Percentiles rank a stretch among this genome's conserved stretches.
These are phyloP conservation scores for Penicillium subrubescens DNA, from an alignment of 495 filamentous ascomycete genomes.

Conservation along the genomic window DNA sequence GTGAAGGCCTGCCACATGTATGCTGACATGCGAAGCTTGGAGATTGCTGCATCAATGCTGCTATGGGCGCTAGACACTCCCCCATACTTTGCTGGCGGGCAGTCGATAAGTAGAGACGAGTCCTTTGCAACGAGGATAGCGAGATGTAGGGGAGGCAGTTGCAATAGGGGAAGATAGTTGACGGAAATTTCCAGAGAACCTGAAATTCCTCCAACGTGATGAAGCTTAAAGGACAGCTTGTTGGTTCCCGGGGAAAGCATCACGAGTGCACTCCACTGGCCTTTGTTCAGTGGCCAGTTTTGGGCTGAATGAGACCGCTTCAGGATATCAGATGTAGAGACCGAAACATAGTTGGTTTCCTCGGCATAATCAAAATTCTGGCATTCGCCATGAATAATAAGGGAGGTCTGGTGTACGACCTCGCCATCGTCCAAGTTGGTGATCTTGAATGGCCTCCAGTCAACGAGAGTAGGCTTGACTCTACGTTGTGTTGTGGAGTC, in stretches of 20 bases:
- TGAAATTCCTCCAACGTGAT: neutral
- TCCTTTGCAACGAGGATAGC: constrained; percentile 51
- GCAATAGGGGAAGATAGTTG: constrained; percentile 32
- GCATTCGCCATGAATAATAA: constrained; percentile 14
- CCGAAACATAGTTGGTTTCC: constrained; percentile 4
- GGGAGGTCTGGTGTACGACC: constrained; percentile 17
- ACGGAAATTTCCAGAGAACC: constrained; percentile 16
- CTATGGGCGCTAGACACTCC: constrained; percentile 38
- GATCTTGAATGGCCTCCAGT: constrained; percentile 14
- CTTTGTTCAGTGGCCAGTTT: constrained; percentile 20
- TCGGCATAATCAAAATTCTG: neutral
- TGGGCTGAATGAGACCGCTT: neutral
- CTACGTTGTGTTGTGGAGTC: neutral
- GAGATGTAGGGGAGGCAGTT: constrained; percentile 52
- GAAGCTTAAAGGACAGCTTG: constrained; percentile 8
- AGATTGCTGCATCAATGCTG: constrained; percentile 44
- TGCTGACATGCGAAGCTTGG: constrained; percentile 53
- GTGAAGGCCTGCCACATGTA: constrained; percentile 56
- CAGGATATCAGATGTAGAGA: constrained; percentile 8
- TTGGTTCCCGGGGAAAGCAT: constrained; percentile 24
- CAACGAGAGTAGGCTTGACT: neutral
- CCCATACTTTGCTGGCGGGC: constrained; percentile 36
- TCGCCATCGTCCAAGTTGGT: constrained; percentile 19
- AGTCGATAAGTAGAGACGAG: constrained; percentile 44
- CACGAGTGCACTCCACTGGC: constrained; percentile 21